These are phyloP conservation scores for Corylus avellana DNA, from an alignment of 306 rosid genomes.

Conservation along the genomic window DNA sequence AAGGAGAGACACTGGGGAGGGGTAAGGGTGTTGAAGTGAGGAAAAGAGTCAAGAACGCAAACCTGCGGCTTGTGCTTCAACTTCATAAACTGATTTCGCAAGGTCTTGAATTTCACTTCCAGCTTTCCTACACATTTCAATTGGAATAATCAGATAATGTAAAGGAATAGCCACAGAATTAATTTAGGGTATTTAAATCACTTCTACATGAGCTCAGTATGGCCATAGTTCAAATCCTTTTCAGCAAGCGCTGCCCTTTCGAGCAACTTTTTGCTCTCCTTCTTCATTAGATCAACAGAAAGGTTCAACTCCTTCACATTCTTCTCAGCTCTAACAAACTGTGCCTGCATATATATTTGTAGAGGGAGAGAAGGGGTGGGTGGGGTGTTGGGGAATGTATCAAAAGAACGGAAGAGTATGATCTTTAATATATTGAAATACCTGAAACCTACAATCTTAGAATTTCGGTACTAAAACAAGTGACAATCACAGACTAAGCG, in stretches of 20 bases:
- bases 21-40: no score
- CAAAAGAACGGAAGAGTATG: constrained; percentile 8
- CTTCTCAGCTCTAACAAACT: constrained; percentile 73
- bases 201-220: constrained; percentile 63
- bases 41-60: constrained; percentile 14
- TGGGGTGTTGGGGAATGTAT: neutral
- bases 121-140: constrained; percentile 49
- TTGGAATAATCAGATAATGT: constrained; percentile 18
- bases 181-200: constrained; percentile 3
- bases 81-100: constrained; percentile 62
- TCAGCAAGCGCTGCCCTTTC: constrained; percentile 84
- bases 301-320: constrained; percentile 65
- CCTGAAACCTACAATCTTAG: neutral
- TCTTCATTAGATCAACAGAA: constrained; percentile 76
- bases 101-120: constrained; percentile 70
- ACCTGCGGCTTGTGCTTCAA: constrained; percentile 77
- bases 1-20: no score
- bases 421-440: constrained; percentile 11
- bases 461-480: constrained; percentile 20
- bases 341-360: constrained; percentile 55
- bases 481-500: constrained; percentile 16
- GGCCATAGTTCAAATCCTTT: constrained; percentile 83
- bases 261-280: constrained; percentile 80
- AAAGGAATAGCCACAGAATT: neutral
- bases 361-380: constrained; percentile 14